Base-by-base conservation (phyloP, 176 grass and related monocot species). In the Musa beccarii region DNA sequence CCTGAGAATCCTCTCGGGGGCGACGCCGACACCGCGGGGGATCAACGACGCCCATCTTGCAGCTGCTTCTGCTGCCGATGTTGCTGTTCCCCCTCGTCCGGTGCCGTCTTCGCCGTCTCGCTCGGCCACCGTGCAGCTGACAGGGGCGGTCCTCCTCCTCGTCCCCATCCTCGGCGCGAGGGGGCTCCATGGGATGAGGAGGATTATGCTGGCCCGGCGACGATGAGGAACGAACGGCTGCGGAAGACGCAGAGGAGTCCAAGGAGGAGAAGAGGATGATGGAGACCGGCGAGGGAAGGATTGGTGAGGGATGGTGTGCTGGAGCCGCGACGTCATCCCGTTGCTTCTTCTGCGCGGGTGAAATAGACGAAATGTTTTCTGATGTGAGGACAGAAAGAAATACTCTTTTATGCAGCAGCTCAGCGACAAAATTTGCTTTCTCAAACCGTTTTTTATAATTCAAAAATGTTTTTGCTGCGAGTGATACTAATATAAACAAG, bases 1-100 rank as follows among this genome's bases (percentile, higher is more conserved):
- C 78, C 82, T 85, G 26, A 93, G 90, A 34, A 98, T 82, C 73
- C 81, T 74, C 84, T 98, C 90, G 11, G 88, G 88, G 10, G 67
- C 78, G 63, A 82, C 80, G 28, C 79, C 70, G 23, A 78, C 64
- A 5, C 64, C 79, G 10, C 88, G 90, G 8, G 88, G 94, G 65
- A 98, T 84, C 90, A 86, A 91, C 82, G 91, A 84, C 53, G 53
- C 76, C 86, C 88, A 93, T 74, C 59, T 78, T 11, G 84, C 19
- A 7, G 55, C 74, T 1, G 17, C n/a, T 25, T 52, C 69, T 21
- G 19, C 71, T 26, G 11, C 20, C 1, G 19, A 17, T 25, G 16
- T 49, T 21, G 19, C 52, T 26, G 11, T 11, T 52, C 21, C 64
- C 56, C 43, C 74, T 20, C 19, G 53, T 53, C 67, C 83, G 24